Conservation (phyloP, 2,329 filamentous ascomycete species). For the Cladosporium sp. region DNA sequence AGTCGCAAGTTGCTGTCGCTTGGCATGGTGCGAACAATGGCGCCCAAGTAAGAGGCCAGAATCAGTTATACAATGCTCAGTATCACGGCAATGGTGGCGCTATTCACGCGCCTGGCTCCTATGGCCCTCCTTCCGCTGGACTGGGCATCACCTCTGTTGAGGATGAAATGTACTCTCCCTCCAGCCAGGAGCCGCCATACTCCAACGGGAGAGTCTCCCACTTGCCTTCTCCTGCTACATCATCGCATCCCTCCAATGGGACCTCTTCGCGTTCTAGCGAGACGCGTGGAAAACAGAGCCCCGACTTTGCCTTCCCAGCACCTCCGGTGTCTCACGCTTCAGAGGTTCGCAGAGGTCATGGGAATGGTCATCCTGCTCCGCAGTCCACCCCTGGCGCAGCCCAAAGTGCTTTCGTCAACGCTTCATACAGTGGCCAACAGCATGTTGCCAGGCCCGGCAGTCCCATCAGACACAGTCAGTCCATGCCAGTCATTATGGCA, state of each 20-base stretch:
- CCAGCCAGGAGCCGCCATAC: not conserved
- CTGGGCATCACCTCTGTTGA: not conserved
- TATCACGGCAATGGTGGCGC: not conserved
- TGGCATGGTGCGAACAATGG: not conserved
- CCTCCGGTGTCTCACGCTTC: not conserved
- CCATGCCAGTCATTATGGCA: not conserved
- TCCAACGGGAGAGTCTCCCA: not conserved
- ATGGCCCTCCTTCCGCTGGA: not conserved
- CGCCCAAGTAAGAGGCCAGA: not conserved
- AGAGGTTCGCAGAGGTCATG: not conserved
- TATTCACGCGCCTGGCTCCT: not conserved
- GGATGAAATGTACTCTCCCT: not conserved
- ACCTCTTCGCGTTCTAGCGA: not conserved
- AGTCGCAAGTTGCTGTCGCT: too few relatives aligned
- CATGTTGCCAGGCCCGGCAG: not conserved
- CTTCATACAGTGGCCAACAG: not conserved
- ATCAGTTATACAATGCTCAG: not conserved
- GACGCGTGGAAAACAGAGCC: not conserved
- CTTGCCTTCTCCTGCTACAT: not conserved
- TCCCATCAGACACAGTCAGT: conserved; percentile 6
- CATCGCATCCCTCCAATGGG: not conserved
- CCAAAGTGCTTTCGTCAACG: not conserved
- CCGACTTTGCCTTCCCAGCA: not conserved
- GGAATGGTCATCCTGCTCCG: not conserved
- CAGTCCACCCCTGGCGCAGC: not conserved